Base-by-base conservation (phyloP, 2,329 filamentous ascomycete species). In the Podosphaera fusca region DNA sequence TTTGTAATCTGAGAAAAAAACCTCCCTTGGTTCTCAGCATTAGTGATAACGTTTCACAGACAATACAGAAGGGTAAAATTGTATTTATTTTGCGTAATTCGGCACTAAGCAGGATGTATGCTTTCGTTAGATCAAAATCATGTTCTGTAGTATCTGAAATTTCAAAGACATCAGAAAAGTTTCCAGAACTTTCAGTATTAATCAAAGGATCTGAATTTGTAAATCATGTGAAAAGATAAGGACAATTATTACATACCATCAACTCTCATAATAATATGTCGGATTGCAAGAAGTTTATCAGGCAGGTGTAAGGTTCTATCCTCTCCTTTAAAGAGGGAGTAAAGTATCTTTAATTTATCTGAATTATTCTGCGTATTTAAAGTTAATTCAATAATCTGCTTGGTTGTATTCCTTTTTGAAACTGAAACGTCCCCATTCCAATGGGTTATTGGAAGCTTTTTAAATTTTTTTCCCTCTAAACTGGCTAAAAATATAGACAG, bases 21-120 rank as follows among this genome's bases (percentile, higher is more conserved):
- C 56, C 55, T 61, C 64, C 65, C 58, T 68, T 67, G n/a, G 60
- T 67, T 55, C 60, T 60, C 14, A 68, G 61, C 59, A 67, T 66
- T 50, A 66, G 46, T n/a, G 63, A 60, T 50, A 68, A 60, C 4
- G 59, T 67, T 53, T 67, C 65, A 46, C 60, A 64, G 6, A 65
- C 61, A 34, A 67, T 58, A 55, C 60, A 62, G 60, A 68, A 67
- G 50, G 63, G 61, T 31, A 64, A 60, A 57, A 64, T 55, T 7
- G 59, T 59, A 8, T 59, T 61, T 2, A 56, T 58, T 57, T 63
- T 63, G 53, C 56, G 58, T 2, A 67, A 56, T 34, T 64, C 56
- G 3, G 54, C 35, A 42, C 61, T 63, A 8, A 68, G 58, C 14
- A 60, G 56, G 35, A 61, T 63, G 56, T 65, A 68, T 31, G 58